These are phyloP conservation scores for Phytophthora ohioensis DNA, from an alignment of 352 stramenopile genomes.

Conservation along the genomic window DNA sequence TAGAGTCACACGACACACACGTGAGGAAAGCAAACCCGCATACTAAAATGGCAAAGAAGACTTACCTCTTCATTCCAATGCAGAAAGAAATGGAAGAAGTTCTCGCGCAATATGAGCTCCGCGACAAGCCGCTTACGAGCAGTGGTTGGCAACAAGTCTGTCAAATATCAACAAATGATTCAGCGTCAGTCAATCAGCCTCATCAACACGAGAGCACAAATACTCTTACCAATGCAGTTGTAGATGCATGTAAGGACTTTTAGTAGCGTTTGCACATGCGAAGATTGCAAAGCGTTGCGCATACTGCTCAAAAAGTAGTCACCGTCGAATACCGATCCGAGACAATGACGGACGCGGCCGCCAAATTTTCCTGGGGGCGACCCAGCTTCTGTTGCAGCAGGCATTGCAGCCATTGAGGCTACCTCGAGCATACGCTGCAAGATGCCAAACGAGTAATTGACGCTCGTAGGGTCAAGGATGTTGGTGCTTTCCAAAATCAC, in stretches of 20 bases:
- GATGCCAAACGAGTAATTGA: constrained; percentile 87
- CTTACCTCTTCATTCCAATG: constrained; percentile 91
- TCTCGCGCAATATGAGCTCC: constrained; percentile 83
- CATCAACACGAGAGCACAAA: background rate
- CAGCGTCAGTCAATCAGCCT: background rate
- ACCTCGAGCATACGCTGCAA: constrained; percentile 80
- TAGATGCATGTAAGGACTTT: constrained; percentile 90
- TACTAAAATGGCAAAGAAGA: background rate
- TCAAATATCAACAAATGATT: constrained; percentile 2
- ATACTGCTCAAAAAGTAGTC: constrained; percentile 78
- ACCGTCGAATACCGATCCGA: constrained; percentile 65
- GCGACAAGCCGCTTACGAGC: constrained; percentile 73
- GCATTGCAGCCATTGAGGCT: constrained; percentile 51
- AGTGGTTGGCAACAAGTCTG: constrained; percentile 76
- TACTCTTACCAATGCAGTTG: constrained; percentile 72
- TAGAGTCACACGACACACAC: background rate
- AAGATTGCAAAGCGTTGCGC: constrained; percentile 75
- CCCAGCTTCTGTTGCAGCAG: constrained; percentile 28
- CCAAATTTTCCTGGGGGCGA: constrained; percentile 30
- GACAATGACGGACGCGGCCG: constrained; percentile 48
- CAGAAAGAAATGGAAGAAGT: constrained; percentile 89
- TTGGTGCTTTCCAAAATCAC: constrained; percentile 87
- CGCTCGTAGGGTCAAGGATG: constrained; percentile 79
- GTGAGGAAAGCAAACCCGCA: constrained; percentile 3
- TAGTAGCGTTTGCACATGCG: constrained; percentile 85